Evolutionary conservation across 192 early-diverging fungal genomes (phyloP), one percentile per base, ranked within the genome.

Genomic region (Backusella australiensis): DNA sequence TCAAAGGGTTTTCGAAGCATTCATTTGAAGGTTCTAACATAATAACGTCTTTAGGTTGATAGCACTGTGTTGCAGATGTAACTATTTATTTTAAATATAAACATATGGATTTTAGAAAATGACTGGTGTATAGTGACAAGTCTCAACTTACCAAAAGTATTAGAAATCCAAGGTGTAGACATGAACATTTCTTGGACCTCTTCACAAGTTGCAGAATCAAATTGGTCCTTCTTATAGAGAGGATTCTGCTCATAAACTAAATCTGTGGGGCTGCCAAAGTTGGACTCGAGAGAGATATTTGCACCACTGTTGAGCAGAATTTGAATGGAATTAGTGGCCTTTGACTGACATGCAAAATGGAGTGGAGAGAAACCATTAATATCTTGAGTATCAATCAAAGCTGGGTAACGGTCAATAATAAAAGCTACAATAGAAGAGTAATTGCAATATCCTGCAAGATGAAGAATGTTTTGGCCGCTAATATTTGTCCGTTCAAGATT

Each of bases 351-450:
- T 2, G 90, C 89, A 86, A 91, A 91, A 77, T 94, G 93, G 53
- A 94, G 74, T 6, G 92, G 87, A 32, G 86, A 92, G 84, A 89
- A 90, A 0, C 88, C 90, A 72, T 90, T 92, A 77, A 87, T 82
- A 72, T 94, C 92, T 26, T 26, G 34, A 56, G 83, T 81, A 26
- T 59, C 21, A 11, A 59, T 75, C 90, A 80, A 67, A 92, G 80
- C 34, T 86, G 53, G 53, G 21, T 59, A 21, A 3, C 23, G 53
- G 9, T 17, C 17, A 26, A 26, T 26, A 1, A 59, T 59, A 59
- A 19, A 59, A 59, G 53, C 1, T 7, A 59, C 21, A 21, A 59
- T 7, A 7, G 53, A 59, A 59, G 53, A 26, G 29, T 68, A 73
- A 21, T 59, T 59, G n/a, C 2, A 7, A 12, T 23, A 59, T 26